Evolutionary conservation across 2,329 filamentous ascomycete species (phyloP), one percentile per base, ranked within the genome.

Genomic region (Ceratocystis eucalypticola): DNA sequence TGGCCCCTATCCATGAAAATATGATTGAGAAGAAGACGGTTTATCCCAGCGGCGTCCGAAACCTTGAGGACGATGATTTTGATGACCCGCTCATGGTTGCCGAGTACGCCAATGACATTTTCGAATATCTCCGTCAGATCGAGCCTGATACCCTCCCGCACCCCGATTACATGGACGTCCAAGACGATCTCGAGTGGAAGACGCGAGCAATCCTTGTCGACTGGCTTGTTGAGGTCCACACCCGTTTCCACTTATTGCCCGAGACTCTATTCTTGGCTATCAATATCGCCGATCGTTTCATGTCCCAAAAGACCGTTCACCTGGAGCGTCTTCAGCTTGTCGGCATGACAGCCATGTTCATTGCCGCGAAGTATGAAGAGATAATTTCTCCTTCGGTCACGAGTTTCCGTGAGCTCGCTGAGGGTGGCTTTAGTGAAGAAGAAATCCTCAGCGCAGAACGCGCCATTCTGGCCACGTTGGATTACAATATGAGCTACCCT

Each of bases 301-400:
- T 99, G 61, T 96, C 93, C 0, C 85, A 87, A 73, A 96, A 97
- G 80, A 88, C 96, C 41, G 94, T 99, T 59, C 91, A 96, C 77
- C 86, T 99, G 61, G 93, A 97, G 75, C 91, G 92, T 69, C 86
- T 99, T 5, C 94, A 99, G 77, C 84, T 99, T 7, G 94, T 99
- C 67, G 94, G 94, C 73, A 92, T 97, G 73, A 96, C 94, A 28
- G 94, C 93, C 76, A 97, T 99, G 94, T 97, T 97, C 80, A 96
- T 97, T 73, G 94, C 94, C 12, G 95, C 93, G 73, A 99, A 99
- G 80, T 99, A 97, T 75, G 93, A 99, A 77, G 94, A 99, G 75
- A 92, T 99, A 62, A 84, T 99, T 63, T 97, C 94, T 10, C 94
- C 94, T 59, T 93, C 97, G 71, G 92, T 99, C 48, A 88, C 89